Conservation (phyloP, 805 yeast species). For the Nakazawaea ernobii region DNA sequence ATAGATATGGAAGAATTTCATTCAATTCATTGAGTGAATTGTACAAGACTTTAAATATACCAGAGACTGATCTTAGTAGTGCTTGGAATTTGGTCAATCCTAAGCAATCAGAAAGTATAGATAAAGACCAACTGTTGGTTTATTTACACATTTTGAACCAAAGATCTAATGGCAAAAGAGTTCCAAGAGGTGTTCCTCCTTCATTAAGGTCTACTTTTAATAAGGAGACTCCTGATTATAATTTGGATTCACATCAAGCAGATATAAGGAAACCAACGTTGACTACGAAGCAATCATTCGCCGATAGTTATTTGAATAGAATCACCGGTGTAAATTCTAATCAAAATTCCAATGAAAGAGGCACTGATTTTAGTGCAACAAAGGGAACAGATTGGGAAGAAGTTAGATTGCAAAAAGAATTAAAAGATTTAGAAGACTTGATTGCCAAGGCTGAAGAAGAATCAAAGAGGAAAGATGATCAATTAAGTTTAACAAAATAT, state of each 20-base stretch:
- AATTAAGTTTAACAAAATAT: constrained; percentile 30
- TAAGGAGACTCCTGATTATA: constrained; percentile 74
- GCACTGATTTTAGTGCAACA: constrained; percentile 63
- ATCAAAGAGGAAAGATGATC: constrained; percentile 23
- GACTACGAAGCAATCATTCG: constrained; percentile 36
- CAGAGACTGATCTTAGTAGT: constrained; percentile 75
- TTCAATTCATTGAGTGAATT: constrained; percentile 67
- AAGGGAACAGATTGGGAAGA: constrained; percentile 92
- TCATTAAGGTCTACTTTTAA: constrained; percentile 87
- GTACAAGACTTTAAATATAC: constrained; percentile 68
- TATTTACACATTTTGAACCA: constrained; percentile 89
- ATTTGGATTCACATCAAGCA: constrained; percentile 51
- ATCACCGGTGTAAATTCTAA: constrained; percentile 33
- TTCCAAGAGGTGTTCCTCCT: constrained; percentile 94
- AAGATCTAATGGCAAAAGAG: constrained; percentile 68
- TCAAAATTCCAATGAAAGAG: constrained; percentile 21
- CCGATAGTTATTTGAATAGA: constrained; percentile 48
- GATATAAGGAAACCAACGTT: constrained; percentile 19
- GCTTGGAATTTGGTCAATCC: constrained; percentile 98
- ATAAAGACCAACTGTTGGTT: constrained; percentile 87
- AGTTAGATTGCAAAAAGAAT: constrained; percentile 72
- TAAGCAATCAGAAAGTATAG: constrained; percentile 77
- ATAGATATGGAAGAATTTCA: constrained; percentile 71
- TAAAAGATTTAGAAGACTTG: constrained; percentile 67
- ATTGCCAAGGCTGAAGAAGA: constrained; percentile 51